phyloP scores from a whole-genome alignment of 2,329 filamentous ascomycete genomes.

The Diaporthe aspalathi region DNA sequence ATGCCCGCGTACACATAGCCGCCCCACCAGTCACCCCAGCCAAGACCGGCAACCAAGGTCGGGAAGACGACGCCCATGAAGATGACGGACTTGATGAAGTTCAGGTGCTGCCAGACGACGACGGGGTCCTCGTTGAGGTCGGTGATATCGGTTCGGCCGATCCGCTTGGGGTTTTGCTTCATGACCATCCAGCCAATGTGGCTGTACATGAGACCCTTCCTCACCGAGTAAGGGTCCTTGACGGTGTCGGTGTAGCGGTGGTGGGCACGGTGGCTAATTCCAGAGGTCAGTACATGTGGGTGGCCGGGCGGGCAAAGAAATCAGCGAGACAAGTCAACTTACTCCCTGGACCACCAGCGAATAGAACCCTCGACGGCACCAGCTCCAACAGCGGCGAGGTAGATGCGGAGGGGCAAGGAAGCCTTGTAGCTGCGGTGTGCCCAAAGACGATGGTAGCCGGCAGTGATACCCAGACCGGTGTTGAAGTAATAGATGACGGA shows the following conservation, averaged over 20 bases:
- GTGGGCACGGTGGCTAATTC: constrained; percentile 77
- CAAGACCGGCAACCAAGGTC: constrained; percentile 78
- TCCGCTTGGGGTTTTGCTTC: constrained; percentile 92
- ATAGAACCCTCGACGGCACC: constrained; percentile 88
- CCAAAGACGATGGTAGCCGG: constrained; percentile 86
- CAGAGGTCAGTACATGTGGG: not conserved
- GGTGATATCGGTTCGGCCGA: constrained; percentile 88
- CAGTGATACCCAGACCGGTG: constrained; percentile 83
- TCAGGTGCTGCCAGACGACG: constrained; percentile 87
- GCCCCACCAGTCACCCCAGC: constrained; percentile 84
- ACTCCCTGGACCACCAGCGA: constrained; percentile 86
- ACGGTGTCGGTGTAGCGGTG: constrained; percentile 94
- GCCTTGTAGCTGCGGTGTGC: constrained; percentile 88
- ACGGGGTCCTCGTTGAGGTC: constrained; percentile 88
- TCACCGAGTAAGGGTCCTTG: constrained; percentile 91
- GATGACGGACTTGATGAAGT: constrained; percentile 85
- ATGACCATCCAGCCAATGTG: constrained; percentile 93
- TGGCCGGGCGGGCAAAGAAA: too few species aligned
- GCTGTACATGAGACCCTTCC: constrained; percentile 87
- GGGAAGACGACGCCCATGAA: constrained; percentile 83
- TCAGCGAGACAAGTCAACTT: constrained; percentile 8
- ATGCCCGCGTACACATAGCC: constrained; percentile 89
- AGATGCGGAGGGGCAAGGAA: constrained; percentile 79
- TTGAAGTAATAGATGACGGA: constrained; percentile 85
- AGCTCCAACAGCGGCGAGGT: constrained; percentile 83